Base-by-base conservation (phyloP, 495 filamentous ascomycete species). In the Margaritispora aquatica region DNA sequence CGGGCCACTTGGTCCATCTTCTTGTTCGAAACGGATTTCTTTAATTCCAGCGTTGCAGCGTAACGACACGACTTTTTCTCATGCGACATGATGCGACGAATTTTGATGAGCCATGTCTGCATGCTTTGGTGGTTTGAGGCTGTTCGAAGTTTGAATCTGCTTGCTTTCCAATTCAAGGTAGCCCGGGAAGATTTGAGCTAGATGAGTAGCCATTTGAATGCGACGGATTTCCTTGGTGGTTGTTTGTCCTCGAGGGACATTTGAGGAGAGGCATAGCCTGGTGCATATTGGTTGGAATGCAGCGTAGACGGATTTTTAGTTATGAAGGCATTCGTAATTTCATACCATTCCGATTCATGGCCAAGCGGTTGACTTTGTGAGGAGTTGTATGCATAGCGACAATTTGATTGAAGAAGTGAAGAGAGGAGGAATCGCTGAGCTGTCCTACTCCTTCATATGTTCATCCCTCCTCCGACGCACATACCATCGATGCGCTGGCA, bases 81-180 rank as follows among this genome's bases (percentile, higher is more conserved):
- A 55, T 24, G 51, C 58, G 58, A 57, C 46, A 60, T 59, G 50
- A 55, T 53, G 68, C 48, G 62, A 63, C 49, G 59, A 56, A 67
- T 57, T 29, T 66, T 63, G 20, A 64, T 57, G 61, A 66, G 19
- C 19, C 38, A 44, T 44, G 38, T 44, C 38, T 44, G 38, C 38
- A n/a, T n/a, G 38, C 4, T 44, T 44, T n/a, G 2, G 38, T 44
- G 38, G 38, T 44, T 15, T 17, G 10, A n/a, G 38, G 8, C 19
- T 17, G 15, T n/a, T 8, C 38, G 15, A 44, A 17, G 38, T 44
- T 17, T 44, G 38, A 3, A 2, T n/a, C 15, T 44, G 38, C 38
- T n/a, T 15, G 38, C 11, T 44, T 44, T 44, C 17, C n/a, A n/a
- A n/a, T 44, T 44, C 38, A 3, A 44, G 11, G 17, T 17, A 15